Evolutionary conservation across 2,329 filamentous ascomycete species (phyloP), one percentile per base, ranked within the genome.

Genomic region (Hysterium pulicare): DNA sequence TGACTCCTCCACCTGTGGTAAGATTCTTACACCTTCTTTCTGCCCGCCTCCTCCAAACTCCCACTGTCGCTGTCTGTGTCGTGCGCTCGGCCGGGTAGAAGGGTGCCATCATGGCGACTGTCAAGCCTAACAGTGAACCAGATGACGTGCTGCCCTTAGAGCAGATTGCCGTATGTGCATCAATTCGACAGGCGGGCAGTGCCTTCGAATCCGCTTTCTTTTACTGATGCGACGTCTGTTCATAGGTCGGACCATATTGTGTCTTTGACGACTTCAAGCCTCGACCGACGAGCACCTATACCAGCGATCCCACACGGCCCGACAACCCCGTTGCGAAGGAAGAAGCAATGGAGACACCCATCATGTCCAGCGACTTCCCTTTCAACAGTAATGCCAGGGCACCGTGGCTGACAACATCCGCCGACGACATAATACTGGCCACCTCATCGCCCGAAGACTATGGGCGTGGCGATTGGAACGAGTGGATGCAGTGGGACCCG

Each of bases 401-500:
- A 7, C 59, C 58, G 10, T 68, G 64, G 64, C 48, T 67, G 46
- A 59, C 59, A 21, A 60, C 61, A 3, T 53, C 59, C 2, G 54
- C 45, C 34, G 61, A 66, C 43, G 61, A 66, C 45, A 50, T 64
- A 45, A 47, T 61, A 16, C 50, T 67, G 41, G 40, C 52, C 22
- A 53, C 61, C 10, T 44, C 61, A 8, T 52, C 60, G 43, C 41
- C 35, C 20, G 58, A 62, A 34, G 55, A 64, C 21, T 53, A 61
- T 38, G 42, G 50, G 33, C 58, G 59, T 38, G 58, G 66, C 37
- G 64, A 67, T 50, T 74, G 71, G 71, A 71, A 69, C 51, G 67
- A 74, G 33, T 74, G 69, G 68, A 68, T 74, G 62, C 61, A 68
- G 43, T 74, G 69, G 69, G 69, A 74, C 54, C 69, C 70, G 36